Evolutionary conservation across 169 alveolate genomes (phyloP).

Genomic region (Eimeria praecox): DNA sequence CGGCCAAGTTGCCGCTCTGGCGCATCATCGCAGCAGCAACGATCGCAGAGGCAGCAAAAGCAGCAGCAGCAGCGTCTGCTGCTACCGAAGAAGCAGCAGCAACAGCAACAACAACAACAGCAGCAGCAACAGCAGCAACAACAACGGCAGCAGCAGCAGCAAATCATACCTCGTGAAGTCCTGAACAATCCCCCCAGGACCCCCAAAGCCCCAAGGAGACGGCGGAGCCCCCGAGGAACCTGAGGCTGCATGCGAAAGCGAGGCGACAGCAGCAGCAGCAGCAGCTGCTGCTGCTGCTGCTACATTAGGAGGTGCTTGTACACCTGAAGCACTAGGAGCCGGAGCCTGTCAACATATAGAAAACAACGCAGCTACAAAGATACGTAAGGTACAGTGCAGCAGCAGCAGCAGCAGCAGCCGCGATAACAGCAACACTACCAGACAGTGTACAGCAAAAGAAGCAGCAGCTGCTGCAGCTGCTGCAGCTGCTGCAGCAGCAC

Average conservation of each 20-base stretch:
- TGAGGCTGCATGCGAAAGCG: neutral
- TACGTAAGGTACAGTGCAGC: neutral
- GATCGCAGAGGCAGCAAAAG: neutral
- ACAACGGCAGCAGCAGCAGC: neutral
- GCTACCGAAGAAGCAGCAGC: neutral
- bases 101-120: neutral
- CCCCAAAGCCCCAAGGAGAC: neutral
- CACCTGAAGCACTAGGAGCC: slow-evolving; percentile 10
- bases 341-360: neutral
- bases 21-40: neutral
- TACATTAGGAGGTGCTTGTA: slow-evolving; percentile 1
- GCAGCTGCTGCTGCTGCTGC: slow-evolving; percentile 15
- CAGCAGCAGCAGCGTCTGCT: slow-evolving; percentile 10
- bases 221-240: neutral
- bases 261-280: slow-evolving; percentile 55
- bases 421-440: neutral
- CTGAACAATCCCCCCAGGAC: slow-evolving; percentile 16
- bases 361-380: neutral
- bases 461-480: neutral
- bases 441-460: neutral
- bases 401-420: neutral
- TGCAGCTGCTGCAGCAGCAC: slow-evolving; percentile 15
- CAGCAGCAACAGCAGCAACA: neutral
- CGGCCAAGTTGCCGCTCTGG: neutral
- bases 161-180: slow-evolving; percentile 8